A percentile compares a stretch with the other conserved stretches of the same genome.
These are phyloP conservation scores for Starmera stellimalicola DNA, from an alignment of 1,139 yeast species.

Conservation along the genomic window DNA sequence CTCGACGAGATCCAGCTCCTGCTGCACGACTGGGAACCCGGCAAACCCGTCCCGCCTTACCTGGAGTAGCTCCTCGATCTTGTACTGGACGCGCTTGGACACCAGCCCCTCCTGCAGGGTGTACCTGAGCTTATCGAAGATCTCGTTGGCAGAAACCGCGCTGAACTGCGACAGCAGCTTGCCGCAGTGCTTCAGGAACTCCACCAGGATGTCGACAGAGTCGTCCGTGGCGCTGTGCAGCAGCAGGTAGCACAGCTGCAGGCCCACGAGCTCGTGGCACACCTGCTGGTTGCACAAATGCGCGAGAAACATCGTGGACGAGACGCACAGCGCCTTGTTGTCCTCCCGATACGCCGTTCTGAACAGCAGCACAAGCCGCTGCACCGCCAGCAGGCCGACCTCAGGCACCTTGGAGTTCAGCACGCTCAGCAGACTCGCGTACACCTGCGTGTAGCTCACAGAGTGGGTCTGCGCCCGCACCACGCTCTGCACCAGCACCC, in stretches of 20 bases:
- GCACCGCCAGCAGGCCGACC: conserved; percentile 49
- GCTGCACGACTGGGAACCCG: conserved; percentile 31
- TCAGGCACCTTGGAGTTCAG: conserved; percentile 63
- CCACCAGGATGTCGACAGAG: conserved; percentile 39
- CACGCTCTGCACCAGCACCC: conserved; percentile 44
- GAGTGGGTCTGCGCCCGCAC: conserved; percentile 46
- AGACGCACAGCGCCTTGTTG: conserved; percentile 34
- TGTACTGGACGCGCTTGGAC: conserved; percentile 33
- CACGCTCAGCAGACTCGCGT: conserved; percentile 50
- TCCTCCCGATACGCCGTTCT: conserved; percentile 43
- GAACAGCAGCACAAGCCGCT: conserved; percentile 52
- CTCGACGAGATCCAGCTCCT: conserved; percentile 50
- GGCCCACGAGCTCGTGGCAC: conserved; percentile 48
- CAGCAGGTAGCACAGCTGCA: conserved; percentile 56
- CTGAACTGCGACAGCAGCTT: conserved; percentile 31
- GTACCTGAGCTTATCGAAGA: conserved; percentile 53
- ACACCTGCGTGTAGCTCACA: conserved; percentile 35
- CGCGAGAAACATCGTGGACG: conserved; percentile 43
- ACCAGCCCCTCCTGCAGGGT: conserved; percentile 48
- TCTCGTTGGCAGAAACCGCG: conserved; percentile 35
- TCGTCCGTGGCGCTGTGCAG: conserved; percentile 45
- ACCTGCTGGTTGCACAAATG: conserved; percentile 61
- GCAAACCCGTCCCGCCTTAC: conserved; percentile 40
- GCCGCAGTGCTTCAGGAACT: conserved; percentile 36
- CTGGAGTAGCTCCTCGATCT: conserved; percentile 45